Conservation (phyloP, 768 basidiomycete genomes). For the Macrolepiota albuminosa region DNA sequence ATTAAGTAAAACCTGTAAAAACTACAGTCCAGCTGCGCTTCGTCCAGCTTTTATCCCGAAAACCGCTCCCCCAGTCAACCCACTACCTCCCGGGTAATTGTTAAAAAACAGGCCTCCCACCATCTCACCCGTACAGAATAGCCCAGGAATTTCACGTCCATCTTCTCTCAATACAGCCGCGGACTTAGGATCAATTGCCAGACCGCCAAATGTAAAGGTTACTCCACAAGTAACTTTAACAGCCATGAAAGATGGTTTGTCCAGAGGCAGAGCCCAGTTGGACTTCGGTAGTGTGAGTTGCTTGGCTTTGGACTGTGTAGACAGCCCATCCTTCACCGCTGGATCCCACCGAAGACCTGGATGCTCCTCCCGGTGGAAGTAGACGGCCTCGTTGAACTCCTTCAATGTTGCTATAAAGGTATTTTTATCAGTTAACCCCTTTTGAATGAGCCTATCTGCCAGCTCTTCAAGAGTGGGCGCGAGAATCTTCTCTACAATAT, state of each 20-base stretch:
- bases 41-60: constrained; percentile 56
- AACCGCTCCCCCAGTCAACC: constrained; percentile 59
- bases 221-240: constrained; percentile 67
- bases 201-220: constrained; percentile 70
- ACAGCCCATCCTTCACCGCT: constrained; percentile 56
- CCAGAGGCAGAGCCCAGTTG: constrained; percentile 62
- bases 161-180: constrained; percentile 44
- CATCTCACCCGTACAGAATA: constrained; percentile 69
- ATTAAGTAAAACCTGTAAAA: neutral
- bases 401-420: constrained; percentile 41
- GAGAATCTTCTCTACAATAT: constrained; percentile 50
- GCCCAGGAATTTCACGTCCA: constrained; percentile 41
- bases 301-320: constrained; percentile 38
- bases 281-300: constrained; percentile 49
- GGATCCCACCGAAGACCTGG: constrained; percentile 49
- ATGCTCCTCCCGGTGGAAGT: constrained; percentile 29
- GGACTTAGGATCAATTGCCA: constrained; percentile 53
- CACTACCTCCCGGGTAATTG: constrained; percentile 71
- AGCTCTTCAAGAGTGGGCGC: constrained; percentile 45
- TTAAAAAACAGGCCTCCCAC: constrained; percentile 58
- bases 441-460: constrained; percentile 37
- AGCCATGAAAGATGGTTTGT: constrained; percentile 52
- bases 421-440: constrained; percentile 41
- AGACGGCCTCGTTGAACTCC: constrained; percentile 48
- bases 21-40: constrained; percentile 29